phyloP scores from a whole-genome alignment of 495 filamentous ascomycete species.

The Hyaloscypha hepaticicola region DNA sequence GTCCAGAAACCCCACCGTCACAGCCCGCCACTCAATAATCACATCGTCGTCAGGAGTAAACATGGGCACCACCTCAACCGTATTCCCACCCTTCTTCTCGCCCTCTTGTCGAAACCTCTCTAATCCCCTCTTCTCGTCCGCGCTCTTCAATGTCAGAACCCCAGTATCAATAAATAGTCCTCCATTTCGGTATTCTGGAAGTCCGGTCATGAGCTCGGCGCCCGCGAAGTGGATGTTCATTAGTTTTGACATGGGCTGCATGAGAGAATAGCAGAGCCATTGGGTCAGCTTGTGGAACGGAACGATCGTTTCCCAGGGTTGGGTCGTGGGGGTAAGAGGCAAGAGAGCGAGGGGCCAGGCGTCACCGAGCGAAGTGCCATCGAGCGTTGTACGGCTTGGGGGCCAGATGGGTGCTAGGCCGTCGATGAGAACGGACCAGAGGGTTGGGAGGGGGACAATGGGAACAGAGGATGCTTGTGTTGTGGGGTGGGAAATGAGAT shows the following conservation, averaged over 20 bases:
- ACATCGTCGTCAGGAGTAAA: conserved; percentile 81
- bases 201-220: conserved; percentile 72
- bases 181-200: conserved; percentile 88
- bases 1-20: conserved; percentile 84
- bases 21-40: conserved; percentile 83
- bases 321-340: conserved; percentile 54
- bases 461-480: conserved; percentile 85
- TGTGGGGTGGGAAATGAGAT: conserved; percentile 85
- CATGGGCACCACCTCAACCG: conserved; percentile 57
- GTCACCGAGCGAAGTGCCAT: conserved; percentile 86
- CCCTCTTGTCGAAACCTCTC: conserved; percentile 71
- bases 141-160: conserved; percentile 69
- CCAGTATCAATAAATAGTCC: conserved; percentile 82
- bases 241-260: conserved; percentile 81
- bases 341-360: conserved; percentile 89
- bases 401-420: conserved; percentile 90
- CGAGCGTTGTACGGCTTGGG: conserved; percentile 79
- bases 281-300: conserved; percentile 93
- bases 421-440: conserved; percentile 89
- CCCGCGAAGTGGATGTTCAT: conserved; percentile 76
- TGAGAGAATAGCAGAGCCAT: conserved; percentile 86
- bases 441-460: conserved; percentile 83
- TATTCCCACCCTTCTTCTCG: conserved; percentile 68
- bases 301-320: conserved; percentile 89
- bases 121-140: conserved; percentile 65